These are phyloP conservation scores for Amylocystis lapponica DNA, from an alignment of 768 basidiomycete species.

Conservation along the genomic window DNA sequence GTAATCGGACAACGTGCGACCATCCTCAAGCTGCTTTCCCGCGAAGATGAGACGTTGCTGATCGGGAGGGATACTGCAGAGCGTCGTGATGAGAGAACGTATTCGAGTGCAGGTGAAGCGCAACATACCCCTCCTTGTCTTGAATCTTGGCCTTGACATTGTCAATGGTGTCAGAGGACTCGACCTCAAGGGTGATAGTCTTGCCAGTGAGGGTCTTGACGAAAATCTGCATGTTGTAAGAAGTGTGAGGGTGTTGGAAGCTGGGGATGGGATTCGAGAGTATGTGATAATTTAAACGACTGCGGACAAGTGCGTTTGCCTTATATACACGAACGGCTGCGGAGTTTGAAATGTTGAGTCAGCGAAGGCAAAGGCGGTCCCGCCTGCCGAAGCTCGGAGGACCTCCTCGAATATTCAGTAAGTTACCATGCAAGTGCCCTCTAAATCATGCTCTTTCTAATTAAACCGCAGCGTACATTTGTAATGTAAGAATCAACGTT, in stretches of 20 bases:
- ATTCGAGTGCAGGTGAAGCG: not conserved
- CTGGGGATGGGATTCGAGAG: conserved; percentile 2
- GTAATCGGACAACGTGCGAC: conserved; percentile 64
- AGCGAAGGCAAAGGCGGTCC: conserved; percentile 8
- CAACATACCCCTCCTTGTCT: conserved; percentile 74
- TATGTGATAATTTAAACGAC: not conserved
- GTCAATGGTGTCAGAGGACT: conserved; percentile 66
- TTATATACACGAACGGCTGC: conserved; percentile 10
- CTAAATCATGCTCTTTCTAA: too few species aligned
- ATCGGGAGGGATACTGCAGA: conserved; percentile 37
- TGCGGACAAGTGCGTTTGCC: not conserved
- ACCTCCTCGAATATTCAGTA: not conserved
- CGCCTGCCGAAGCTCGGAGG: not conserved
- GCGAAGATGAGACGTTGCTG: conserved; percentile 79
- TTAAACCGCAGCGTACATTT: too few species aligned
- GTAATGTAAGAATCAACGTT: too few species aligned
- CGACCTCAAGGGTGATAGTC: conserved; percentile 73
- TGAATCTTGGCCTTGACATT: conserved; percentile 81
- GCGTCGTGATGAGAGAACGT: not conserved
- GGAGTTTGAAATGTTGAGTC: conserved; percentile 17
- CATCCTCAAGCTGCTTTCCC: conserved; percentile 82
- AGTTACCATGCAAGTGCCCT: too few species aligned
- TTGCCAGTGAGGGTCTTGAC: conserved; percentile 64
- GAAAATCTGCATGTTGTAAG: conserved; percentile 41
- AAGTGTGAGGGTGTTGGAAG: not conserved